A percentile compares a stretch with the other conserved stretches of the same genome.
Evolutionary conservation across 768 basidiomycete genomes (phyloP).

Genomic region (Auriscalpium orientale): DNA sequence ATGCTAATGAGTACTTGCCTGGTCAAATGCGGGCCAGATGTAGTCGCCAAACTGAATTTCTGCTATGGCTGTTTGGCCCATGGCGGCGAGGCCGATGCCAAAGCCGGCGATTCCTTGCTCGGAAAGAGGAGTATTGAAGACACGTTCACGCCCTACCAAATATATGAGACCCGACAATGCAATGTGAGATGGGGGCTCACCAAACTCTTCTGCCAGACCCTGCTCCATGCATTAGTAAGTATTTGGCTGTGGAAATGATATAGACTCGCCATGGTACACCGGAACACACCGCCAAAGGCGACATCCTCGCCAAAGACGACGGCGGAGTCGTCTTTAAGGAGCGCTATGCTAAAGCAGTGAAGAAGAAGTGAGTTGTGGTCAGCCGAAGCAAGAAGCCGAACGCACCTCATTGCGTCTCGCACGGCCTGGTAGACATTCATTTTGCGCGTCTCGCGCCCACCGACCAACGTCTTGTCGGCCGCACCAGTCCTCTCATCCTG

Average conservation of each 20-base stretch:
- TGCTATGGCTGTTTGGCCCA: slow-evolving; percentile 93
- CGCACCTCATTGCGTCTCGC: slow-evolving; percentile 79
- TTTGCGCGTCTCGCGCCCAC: slow-evolving; percentile 82
- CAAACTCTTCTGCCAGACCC: slow-evolving; percentile 91
- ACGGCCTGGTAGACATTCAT: slow-evolving; percentile 96
- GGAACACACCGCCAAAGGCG: slow-evolving; percentile 90
- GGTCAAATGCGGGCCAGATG: slow-evolving; percentile 92
- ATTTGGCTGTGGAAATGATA: background rate
- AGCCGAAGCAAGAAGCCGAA: slow-evolving; percentile 1
- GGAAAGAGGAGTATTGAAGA: slow-evolving; percentile 91
- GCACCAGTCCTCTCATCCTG: slow-evolving; percentile 46
- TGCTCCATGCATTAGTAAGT: slow-evolving; percentile 19
- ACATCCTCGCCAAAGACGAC: slow-evolving; percentile 91
- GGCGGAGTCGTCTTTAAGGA: slow-evolving; percentile 79
- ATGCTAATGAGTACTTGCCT: slow-evolving; percentile 37
- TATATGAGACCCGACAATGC: background rate
- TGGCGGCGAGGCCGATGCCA: slow-evolving; percentile 83
- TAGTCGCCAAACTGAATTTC: slow-evolving; percentile 92
- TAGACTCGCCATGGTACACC: slow-evolving; percentile 75
- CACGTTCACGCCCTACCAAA: slow-evolving; percentile 69
- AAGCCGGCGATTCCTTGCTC: slow-evolving; percentile 95
- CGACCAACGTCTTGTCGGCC: slow-evolving; percentile 41
- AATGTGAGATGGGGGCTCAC: slow-evolving; percentile 31
- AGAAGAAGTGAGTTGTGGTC: background rate
- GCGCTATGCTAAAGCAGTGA: slow-evolving; percentile 49